Percentiles rank a stretch among this genome's conserved stretches.
Conservation (phyloP, 305 asterid genomes). For the Solanum aculeatissimum region DNA sequence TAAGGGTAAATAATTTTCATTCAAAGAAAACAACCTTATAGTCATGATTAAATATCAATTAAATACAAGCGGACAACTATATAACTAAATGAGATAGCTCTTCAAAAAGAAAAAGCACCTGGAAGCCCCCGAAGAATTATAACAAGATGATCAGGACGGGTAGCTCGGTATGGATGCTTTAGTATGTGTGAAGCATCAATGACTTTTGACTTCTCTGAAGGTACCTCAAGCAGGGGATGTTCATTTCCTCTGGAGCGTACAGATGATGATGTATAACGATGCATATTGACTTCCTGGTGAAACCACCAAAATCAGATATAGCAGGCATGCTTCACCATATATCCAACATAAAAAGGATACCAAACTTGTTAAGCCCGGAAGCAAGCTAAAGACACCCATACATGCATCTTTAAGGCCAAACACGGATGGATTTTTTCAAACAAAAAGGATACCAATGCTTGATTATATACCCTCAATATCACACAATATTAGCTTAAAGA, state of each 20-base stretch:
- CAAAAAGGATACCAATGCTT: background rate
- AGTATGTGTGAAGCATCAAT: constrained; percentile 75
- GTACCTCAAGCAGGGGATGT: constrained; percentile 24
- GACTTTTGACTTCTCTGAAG: constrained; percentile 42
- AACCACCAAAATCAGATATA: background rate
- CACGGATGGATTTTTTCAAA: background rate
- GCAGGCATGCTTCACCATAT: background rate
- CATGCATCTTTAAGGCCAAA: background rate
- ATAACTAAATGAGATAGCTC: background rate
- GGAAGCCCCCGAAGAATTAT: constrained; percentile 94
- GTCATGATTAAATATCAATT: background rate
- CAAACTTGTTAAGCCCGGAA: background rate
- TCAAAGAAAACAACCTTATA: background rate
- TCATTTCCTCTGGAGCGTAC: constrained; percentile 33
- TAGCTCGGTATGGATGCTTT: constrained; percentile 76
- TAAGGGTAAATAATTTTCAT: background rate
- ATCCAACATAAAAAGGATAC: background rate
- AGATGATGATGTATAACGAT: constrained; percentile 33
- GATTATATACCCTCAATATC: background rate
- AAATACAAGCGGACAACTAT: background rate
- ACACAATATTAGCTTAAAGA: background rate
- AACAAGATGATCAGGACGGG: constrained; percentile 90
- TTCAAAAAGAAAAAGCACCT: constrained; percentile 29
- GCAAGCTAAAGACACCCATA: background rate
- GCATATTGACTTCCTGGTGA: constrained; percentile 32